Base-by-base conservation (phyloP, 202 grass and related monocot genomes). In the Panicum virgatum region DNA sequence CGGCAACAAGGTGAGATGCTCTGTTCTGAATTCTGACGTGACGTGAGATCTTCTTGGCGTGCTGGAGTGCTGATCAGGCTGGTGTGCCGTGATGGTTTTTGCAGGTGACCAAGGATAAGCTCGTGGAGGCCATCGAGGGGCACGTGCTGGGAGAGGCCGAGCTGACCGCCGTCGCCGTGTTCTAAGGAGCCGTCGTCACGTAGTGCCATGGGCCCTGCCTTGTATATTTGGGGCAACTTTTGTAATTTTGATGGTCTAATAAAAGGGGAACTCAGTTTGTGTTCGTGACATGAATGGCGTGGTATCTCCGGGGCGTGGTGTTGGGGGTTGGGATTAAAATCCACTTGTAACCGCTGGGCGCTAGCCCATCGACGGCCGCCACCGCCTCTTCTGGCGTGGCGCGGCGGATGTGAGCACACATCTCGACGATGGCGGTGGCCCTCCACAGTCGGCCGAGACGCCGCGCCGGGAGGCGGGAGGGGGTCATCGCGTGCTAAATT, bases 61-160 rank as follows among this genome's bases (percentile, higher is more conserved):
- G 0, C 18, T 53, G 51, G 19, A 23, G 10, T 23, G 47, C 51
- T 54, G 12, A 19, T 25, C 1, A 2, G 47, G 47, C 45, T 44
- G 18, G 0, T 22, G 20, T 25, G n/a, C 22, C 23, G 57, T 72
- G 12, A 3, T 67, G 2, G 2, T 30, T 34, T 34, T 34, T 78
- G 26, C 66, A 95, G 96, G 87, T 98, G 44, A 96, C 90, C 0
- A 91, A 76, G 87, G 90, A 96, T 12, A 98, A 93, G 66, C 85
- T 96, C 1, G 4, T 90, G 80, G 90, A 92, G 5, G 73, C 87
- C 12, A 98, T 96, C 29, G 63, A 87, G 29, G 96, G 90, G 20
- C 92, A 93, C 72, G 87, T 93, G 29, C 59, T 98, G 4, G 92
- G 27, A 39, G 87, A 98, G 64, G 89, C 90, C 5, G 96, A 96